phyloP scores from a whole-genome alignment of 495 filamentous ascomycete genomes.

The Penicillium robsamsonii region DNA sequence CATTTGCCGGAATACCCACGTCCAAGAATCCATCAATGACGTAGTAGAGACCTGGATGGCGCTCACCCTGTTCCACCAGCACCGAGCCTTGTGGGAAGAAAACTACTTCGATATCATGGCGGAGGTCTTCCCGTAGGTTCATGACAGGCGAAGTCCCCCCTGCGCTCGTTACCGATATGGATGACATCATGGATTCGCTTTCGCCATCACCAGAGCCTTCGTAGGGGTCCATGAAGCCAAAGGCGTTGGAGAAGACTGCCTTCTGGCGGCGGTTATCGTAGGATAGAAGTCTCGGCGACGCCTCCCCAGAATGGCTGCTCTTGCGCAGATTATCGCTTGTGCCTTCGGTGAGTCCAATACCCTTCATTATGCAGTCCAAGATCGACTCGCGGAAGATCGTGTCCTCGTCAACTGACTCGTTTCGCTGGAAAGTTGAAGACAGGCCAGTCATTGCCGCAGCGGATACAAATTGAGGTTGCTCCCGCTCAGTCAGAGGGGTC shows the following conservation, averaged over 20 bases:
- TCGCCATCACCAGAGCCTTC: slow-evolving; percentile 81
- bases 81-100: slow-evolving; percentile 94
- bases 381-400: slow-evolving; percentile 84
- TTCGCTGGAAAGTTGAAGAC: slow-evolving; percentile 56
- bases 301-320: slow-evolving; percentile 68
- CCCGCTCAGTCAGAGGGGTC: slow-evolving; percentile 60
- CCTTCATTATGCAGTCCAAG: slow-evolving; percentile 92
- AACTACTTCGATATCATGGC: slow-evolving; percentile 94
- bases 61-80: slow-evolving; percentile 94
- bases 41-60: slow-evolving; percentile 95
- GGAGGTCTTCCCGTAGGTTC: slow-evolving; percentile 68
- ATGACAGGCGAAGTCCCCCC: slow-evolving; percentile 53
- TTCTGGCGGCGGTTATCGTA: slow-evolving; percentile 84
- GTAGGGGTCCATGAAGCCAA: slow-evolving; percentile 90
- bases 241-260: slow-evolving; percentile 80
- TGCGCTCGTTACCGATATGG: slow-evolving; percentile 57
- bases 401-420: slow-evolving; percentile 82
- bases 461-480: slow-evolving; percentile 55
- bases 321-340: slow-evolving; percentile 59
- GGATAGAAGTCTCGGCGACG: slow-evolving; percentile 79
- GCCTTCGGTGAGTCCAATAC: slow-evolving; percentile 72
- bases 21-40: slow-evolving; percentile 97
- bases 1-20: slow-evolving; percentile 70
- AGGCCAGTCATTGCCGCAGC: slow-evolving; percentile 29
- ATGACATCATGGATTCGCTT: slow-evolving; percentile 79